Conservation (phyloP, 2,329 filamentous ascomycete genomes). For the Fusarium caatingaense region DNA sequence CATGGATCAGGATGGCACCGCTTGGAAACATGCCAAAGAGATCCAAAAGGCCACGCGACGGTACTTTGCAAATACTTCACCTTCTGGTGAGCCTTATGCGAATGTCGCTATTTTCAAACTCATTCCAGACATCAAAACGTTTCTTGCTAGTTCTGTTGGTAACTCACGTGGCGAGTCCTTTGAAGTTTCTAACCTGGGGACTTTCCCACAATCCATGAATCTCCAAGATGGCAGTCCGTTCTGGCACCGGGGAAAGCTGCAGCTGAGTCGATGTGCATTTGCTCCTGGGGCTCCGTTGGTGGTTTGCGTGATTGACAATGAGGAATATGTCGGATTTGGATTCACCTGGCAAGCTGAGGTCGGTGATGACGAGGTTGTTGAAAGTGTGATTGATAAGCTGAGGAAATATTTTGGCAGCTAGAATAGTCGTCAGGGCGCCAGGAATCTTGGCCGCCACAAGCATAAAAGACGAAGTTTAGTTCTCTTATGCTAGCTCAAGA, state of each 20-base stretch:
- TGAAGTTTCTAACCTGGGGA: conserved; percentile 5
- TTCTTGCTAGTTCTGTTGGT: neutral
- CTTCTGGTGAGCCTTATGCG: neutral
- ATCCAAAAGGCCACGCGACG: conserved; percentile 3
- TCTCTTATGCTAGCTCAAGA: neutral
- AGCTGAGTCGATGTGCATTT: conserved; percentile 7
- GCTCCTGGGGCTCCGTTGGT: conserved; percentile 3
- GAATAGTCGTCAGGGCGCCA: neutral
- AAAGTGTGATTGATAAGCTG: neutral
- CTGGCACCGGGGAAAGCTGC: neutral
- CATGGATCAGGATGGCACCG: neutral
- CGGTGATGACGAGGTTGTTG: neutral
- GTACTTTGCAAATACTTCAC: conserved; percentile 3
- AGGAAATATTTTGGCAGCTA: neutral
- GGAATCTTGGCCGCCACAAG: neutral
- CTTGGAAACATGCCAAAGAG: conserved; percentile 3
- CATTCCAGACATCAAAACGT: neutral
- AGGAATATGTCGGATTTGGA: neutral
- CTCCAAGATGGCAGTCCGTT: neutral
- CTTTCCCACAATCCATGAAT: neutral
- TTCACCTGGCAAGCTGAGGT: conserved; percentile 9
- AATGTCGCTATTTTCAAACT: conserved; percentile 7
- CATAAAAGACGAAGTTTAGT: neutral
- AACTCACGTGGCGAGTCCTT: conserved; percentile 6
- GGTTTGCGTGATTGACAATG: neutral